Evolutionary conservation across 1,284 basidiomycete genomes (phyloP).

Genomic region (Ustilago shanxiensis): DNA sequence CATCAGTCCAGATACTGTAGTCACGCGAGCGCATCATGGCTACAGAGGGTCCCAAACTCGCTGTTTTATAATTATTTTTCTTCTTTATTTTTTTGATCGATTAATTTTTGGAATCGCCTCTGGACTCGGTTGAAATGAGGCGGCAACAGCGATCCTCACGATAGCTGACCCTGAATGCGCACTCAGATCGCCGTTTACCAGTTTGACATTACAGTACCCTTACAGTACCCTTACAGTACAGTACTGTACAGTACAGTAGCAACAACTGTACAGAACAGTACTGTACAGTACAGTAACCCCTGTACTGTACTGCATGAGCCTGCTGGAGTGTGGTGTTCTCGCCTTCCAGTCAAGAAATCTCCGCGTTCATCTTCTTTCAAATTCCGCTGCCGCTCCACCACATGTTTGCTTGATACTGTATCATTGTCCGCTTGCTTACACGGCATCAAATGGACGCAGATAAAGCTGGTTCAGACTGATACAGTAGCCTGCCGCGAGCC

Average conservation of each 20-base stretch:
- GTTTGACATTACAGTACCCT: too few species aligned
- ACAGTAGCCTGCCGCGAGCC: too few species aligned
- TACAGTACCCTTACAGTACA: too few species aligned
- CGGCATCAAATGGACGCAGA: too few species aligned
- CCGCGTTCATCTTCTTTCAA: not conserved
- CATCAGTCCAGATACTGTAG: not conserved
- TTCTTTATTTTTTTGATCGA: not conserved
- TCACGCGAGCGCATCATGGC: too few species aligned
- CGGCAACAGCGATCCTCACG: constrained; percentile 1
- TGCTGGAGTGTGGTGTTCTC: not conserved
- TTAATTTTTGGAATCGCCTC: not conserved
- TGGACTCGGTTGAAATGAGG: not conserved
- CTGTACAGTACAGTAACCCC: too few species aligned
- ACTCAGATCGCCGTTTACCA: constrained; percentile 15
- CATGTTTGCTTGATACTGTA: not conserved
- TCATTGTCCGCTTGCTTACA: not conserved
- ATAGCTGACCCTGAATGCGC: not conserved
- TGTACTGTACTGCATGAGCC: too few species aligned
- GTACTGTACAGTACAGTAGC: too few species aligned
- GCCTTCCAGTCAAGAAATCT: not conserved
- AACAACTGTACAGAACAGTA: too few species aligned
- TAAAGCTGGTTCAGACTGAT: too few species aligned
- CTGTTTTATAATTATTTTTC: not conserved
- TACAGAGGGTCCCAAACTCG: too few species aligned
- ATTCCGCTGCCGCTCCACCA: not conserved